phyloP scores from a whole-genome alignment of 2,329 filamentous ascomycete genomes.

The Fusarium anthophilum region DNA sequence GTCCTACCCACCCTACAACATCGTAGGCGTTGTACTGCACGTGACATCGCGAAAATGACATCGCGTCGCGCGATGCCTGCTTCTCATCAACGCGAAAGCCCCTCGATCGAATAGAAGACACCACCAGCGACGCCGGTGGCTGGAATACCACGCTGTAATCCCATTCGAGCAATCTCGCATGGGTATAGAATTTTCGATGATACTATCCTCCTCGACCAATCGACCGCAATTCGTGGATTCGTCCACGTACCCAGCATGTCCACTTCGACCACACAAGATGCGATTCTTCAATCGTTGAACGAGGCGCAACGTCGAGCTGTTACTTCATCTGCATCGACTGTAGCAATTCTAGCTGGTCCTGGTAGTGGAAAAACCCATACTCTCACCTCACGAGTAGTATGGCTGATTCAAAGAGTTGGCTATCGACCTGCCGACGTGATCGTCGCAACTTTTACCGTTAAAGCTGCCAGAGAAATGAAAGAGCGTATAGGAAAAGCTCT shows the following conservation, averaged over 20 bases:
- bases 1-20: not conserved
- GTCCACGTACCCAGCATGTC: conserved; percentile 43
- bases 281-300: conserved; percentile 62
- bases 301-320: conserved; percentile 65
- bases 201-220: not conserved
- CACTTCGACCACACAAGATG: conserved; percentile 35
- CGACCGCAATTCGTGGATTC: conserved; percentile 31
- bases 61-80: conserved; percentile 19
- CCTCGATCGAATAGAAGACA: not conserved
- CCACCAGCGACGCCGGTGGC: not conserved
- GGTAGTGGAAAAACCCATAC: conserved; percentile 94
- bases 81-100: conserved; percentile 1
- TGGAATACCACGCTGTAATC: not conserved
- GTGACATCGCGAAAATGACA: conserved; percentile 22
- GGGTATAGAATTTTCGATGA: conserved; percentile 22
- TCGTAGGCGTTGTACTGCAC: not conserved
- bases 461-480: conserved; percentile 93
- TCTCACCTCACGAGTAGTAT: conserved; percentile 89
- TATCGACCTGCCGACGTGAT: conserved; percentile 87
- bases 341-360: conserved; percentile 74
- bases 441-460: conserved; percentile 97
- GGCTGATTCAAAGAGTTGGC: conserved; percentile 77
- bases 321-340: conserved; percentile 61
- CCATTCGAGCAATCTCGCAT: not conserved
- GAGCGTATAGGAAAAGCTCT: conserved; percentile 83